phyloP scores from a whole-genome alignment of 495 filamentous ascomycete species.

The Staphylotrichum tortipilum region DNA sequence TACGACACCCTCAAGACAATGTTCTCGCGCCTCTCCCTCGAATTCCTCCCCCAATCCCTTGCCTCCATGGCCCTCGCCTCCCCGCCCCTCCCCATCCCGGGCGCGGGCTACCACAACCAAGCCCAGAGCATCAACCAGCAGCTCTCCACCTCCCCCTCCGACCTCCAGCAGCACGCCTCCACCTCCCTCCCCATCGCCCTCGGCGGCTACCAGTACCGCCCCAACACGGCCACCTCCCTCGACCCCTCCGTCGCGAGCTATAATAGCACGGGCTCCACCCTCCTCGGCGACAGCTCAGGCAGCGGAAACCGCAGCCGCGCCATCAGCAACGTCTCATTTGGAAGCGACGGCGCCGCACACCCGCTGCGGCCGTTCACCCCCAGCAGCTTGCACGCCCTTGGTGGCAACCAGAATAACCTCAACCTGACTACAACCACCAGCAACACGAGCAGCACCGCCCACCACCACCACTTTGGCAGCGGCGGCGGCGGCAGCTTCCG shows the following conservation, averaged over 20 bases:
- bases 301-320: slow-evolving; percentile 58
- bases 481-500: slow-evolving; percentile 25
- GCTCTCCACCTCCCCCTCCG: slow-evolving; percentile 26
- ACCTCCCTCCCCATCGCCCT: slow-evolving; percentile 23
- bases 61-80: slow-evolving; percentile 36
- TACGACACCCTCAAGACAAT: slow-evolving; percentile 79
- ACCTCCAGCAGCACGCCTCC: slow-evolving; percentile 30
- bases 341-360: slow-evolving; percentile 33
- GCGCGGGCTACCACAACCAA: slow-evolving; percentile 21
- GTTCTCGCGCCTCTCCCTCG: slow-evolving; percentile 83
- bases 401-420: too few relatives aligned
- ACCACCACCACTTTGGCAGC: slow-evolving; percentile 24
- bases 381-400: slow-evolving; percentile 38
- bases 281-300: slow-evolving; percentile 51
- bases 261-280: slow-evolving; percentile 68
- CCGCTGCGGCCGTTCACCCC: slow-evolving; percentile 47
- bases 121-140: slow-evolving; percentile 10
- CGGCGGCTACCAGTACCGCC: slow-evolving; percentile 42
- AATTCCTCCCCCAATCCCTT: slow-evolving; percentile 62
- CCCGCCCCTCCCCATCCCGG: slow-evolving; percentile 30
- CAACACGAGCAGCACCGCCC: not conserved
- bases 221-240: slow-evolving; percentile 61
- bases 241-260: slow-evolving; percentile 63
- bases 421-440: not conserved
- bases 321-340: slow-evolving; percentile 78